Percentiles rank a stretch among this genome's conserved stretches.
Conservation (phyloP, 495 filamentous ascomycete species). For the Schizothecium vesticola region DNA sequence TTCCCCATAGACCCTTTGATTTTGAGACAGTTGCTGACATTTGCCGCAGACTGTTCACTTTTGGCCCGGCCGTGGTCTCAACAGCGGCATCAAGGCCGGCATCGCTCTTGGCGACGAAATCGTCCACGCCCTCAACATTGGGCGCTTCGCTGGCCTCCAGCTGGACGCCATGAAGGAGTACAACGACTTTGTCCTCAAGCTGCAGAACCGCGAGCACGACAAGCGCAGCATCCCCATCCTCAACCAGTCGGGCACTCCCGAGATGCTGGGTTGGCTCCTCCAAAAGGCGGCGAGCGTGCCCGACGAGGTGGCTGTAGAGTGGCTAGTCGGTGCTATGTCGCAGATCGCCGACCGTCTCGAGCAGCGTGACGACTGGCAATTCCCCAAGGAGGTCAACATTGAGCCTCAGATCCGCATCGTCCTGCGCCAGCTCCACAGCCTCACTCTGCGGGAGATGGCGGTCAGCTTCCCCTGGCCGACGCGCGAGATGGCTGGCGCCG, state of each 20-base stretch:
- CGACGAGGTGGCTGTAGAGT: slow-evolving; percentile 30
- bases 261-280: slow-evolving; percentile 32
- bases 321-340: slow-evolving; percentile 32
- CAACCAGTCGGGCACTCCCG: slow-evolving; percentile 31
- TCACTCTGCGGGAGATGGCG: slow-evolving; percentile 30
- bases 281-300: slow-evolving; percentile 25
- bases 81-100: slow-evolving; percentile 34
- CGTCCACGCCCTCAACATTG: slow-evolving; percentile 27
- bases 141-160: slow-evolving; percentile 25
- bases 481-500: slow-evolving; percentile 33
- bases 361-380: slow-evolving; percentile 26
- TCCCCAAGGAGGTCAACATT: slow-evolving; percentile 27
- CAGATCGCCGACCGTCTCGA: slow-evolving; percentile 31
- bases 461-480: slow-evolving; percentile 35
- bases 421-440: slow-evolving; percentile 28
- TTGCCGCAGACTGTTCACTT: slow-evolving; percentile 28
- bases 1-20: not conserved
- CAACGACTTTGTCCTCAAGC: slow-evolving; percentile 35
- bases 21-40: not conserved
- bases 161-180: slow-evolving; percentile 31
- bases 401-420: slow-evolving; percentile 34
- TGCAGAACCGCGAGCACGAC: slow-evolving; percentile 33
- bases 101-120: slow-evolving; percentile 31
- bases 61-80: slow-evolving; percentile 31
- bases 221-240: slow-evolving; percentile 37